Conservation (phyloP, 805 yeast genomes). For the Yamadazyma endophytica region DNA sequence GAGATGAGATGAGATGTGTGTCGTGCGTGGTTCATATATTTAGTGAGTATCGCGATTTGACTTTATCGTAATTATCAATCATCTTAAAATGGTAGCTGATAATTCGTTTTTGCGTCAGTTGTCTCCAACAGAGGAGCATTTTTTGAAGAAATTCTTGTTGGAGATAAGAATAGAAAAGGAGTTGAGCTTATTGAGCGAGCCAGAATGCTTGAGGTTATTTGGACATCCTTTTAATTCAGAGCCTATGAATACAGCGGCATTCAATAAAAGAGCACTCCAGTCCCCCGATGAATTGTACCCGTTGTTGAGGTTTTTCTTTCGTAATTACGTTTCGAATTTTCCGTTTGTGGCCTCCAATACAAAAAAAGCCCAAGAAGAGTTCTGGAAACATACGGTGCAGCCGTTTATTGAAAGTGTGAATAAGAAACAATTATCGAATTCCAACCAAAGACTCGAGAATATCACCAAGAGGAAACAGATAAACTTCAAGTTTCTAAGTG, state of each 20-base stretch:
- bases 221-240: slow-evolving; percentile 70
- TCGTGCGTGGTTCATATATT: background rate
- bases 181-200: slow-evolving; percentile 53
- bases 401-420: slow-evolving; percentile 78
- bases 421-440: slow-evolving; percentile 62
- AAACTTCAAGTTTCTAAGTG: slow-evolving; percentile 55
- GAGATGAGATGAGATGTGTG: slow-evolving; percentile 4
- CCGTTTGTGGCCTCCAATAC: slow-evolving; percentile 63
- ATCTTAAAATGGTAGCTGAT: background rate
- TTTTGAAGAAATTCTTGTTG: slow-evolving; percentile 77
- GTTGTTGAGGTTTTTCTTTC: slow-evolving; percentile 60
- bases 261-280: background rate
- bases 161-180: slow-evolving; percentile 61
- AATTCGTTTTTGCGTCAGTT: slow-evolving; percentile 17
- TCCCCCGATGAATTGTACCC: slow-evolving; percentile 45
- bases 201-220: slow-evolving; percentile 59
- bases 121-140: slow-evolving; percentile 75
- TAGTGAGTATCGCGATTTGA: too few relatives aligned
- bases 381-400: slow-evolving; percentile 81
- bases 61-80: background rate
- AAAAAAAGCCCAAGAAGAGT: slow-evolving; percentile 43
- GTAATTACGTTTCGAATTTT: slow-evolving; percentile 58
- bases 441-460: slow-evolving; percentile 72
- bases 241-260: slow-evolving; percentile 13
- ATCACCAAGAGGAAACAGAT: slow-evolving; percentile 61